Evolutionary conservation across 2,329 filamentous ascomycete species (phyloP).

Genomic region (Hysterium pulicare): DNA sequence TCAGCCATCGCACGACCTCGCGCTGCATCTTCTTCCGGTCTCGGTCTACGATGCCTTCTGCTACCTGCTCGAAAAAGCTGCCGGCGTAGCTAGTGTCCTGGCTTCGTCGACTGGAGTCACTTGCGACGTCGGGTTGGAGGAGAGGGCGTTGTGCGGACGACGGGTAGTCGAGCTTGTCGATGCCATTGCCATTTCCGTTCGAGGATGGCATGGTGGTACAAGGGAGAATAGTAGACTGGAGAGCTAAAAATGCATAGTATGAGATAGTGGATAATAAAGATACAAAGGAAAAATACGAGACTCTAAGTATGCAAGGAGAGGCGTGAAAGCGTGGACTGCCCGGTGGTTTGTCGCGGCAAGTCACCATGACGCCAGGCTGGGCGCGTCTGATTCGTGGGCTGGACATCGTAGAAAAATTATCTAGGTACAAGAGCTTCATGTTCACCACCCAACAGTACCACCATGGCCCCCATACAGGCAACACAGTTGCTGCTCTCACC

Average conservation of each 20-base stretch:
- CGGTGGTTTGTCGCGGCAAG: constrained; percentile 19
- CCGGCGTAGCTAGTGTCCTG: constrained; percentile 47
- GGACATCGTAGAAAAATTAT: too few relatives aligned
- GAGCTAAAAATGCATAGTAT: constrained; percentile 5
- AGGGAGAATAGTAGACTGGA: constrained; percentile 6
- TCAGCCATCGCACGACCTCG: constrained; percentile 51
- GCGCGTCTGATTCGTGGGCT: too few relatives aligned
- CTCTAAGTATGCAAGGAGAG: constrained; percentile 6
- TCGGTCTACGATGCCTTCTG: constrained; percentile 57
- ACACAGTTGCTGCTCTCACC: constrained; percentile 77
- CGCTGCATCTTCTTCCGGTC: constrained; percentile 54
- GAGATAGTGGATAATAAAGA: constrained; percentile 1
- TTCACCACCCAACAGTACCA: constrained; percentile 7
- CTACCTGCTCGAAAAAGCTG: constrained; percentile 59
- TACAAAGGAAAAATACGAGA: not conserved
- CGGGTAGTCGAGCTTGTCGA: constrained; percentile 52
- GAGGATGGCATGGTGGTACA: constrained; percentile 22
- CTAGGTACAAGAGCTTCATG: not conserved
- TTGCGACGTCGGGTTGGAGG: constrained; percentile 34
- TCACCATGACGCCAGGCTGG: constrained; percentile 16
- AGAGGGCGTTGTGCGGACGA: constrained; percentile 39
- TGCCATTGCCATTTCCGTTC: constrained; percentile 31
- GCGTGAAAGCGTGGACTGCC: constrained; percentile 22
- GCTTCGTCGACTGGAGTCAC: constrained; percentile 32
- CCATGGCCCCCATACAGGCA: constrained; percentile 32